Conservation (phyloP, 1,284 basidiomycete species). For the Tylopilus sp. region DNA sequence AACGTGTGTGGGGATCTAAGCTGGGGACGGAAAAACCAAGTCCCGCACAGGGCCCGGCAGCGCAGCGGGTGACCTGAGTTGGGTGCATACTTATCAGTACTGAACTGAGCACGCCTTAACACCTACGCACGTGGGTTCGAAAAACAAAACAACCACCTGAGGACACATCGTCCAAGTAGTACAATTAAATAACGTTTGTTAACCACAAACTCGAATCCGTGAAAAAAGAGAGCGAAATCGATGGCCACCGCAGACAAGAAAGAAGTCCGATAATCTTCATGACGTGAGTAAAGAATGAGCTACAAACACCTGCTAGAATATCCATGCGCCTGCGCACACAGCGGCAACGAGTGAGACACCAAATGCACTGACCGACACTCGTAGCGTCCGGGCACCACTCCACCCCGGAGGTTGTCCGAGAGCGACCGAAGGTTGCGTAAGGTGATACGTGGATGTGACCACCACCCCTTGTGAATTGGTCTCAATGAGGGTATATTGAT, state of each 20-base stretch:
- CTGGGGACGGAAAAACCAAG: too few species aligned
- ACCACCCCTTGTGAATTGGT: constrained; percentile 47
- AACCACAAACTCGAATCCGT: neutral
- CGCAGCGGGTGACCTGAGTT: too few species aligned
- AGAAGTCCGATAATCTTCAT: neutral
- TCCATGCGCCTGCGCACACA: constrained; percentile 14
- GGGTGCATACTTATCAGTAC: too few species aligned
- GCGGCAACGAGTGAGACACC: constrained; percentile 15
- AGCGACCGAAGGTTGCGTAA: constrained; percentile 40
- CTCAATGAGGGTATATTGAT: constrained; percentile 44
- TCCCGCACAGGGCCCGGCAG: too few species aligned
- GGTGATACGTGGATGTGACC: constrained; percentile 45
- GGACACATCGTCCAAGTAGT: neutral
- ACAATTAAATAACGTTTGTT: neutral
- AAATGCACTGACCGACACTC: constrained; percentile 11
- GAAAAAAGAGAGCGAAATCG: constrained; percentile 1
- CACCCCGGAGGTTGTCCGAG: constrained; percentile 52
- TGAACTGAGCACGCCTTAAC: neutral
- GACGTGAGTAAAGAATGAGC: neutral
- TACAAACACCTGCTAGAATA: constrained; percentile 13
- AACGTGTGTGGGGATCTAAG: too few species aligned
- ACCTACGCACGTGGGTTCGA: neutral
- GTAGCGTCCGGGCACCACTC: constrained; percentile 18
- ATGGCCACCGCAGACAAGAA: neutral
- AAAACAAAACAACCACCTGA: neutral